Evolutionary conservation across 1,284 basidiomycete genomes (phyloP).

Genomic region (Trichosporon faecale): DNA sequence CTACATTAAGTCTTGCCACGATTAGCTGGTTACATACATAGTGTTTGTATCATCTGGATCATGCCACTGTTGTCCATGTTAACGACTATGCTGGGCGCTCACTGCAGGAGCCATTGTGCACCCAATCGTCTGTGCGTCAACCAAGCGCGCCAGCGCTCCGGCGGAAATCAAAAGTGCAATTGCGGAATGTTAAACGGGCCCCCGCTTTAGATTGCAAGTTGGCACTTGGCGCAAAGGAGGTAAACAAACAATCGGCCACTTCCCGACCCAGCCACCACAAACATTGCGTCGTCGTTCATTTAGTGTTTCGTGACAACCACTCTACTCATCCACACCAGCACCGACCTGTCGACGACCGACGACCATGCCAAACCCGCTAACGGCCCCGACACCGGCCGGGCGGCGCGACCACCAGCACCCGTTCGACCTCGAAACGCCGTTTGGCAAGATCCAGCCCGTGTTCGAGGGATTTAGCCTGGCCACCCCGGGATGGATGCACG

Average conservation of each 20-base stretch:
- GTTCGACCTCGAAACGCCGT: constrained; percentile 13
- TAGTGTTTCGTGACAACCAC: neutral
- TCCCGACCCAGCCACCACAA: neutral
- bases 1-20: constrained; percentile 1
- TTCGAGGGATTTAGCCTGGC: constrained; percentile 24
- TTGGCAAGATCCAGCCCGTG: constrained; percentile 18
- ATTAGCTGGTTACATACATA: constrained; percentile 10
- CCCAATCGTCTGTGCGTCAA: neutral
- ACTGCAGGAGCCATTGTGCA: neutral
- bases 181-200: neutral
- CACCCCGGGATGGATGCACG: constrained; percentile 10
- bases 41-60: constrained; percentile 11
- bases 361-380: neutral
- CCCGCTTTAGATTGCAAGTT: constrained; percentile 5
- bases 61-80: constrained; percentile 9
- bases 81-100: neutral
- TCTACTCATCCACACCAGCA: neutral
- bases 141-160: neutral
- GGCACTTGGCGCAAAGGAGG: neutral
- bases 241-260: constrained; percentile 1
- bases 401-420: neutral
- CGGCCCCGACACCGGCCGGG: neutral
- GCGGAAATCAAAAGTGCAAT: neutral
- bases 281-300: neutral
- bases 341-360: neutral